Conservation (phyloP, 2,329 filamentous ascomycete species). For the Metarhizium sp. region DNA sequence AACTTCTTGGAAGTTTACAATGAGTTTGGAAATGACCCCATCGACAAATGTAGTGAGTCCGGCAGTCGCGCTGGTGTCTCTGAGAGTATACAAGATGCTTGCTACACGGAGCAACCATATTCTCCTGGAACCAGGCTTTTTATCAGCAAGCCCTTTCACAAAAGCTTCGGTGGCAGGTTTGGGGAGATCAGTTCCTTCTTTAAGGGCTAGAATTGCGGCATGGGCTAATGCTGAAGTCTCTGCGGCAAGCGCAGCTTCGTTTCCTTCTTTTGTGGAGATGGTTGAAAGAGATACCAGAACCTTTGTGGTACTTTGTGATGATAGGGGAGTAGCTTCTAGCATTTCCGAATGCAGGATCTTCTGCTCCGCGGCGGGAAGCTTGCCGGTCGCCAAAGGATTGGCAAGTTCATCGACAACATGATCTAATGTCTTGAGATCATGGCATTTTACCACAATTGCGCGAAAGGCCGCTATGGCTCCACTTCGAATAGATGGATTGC, state of each 20-base stretch:
- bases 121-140: constrained; percentile 67
- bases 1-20: constrained; percentile 70
- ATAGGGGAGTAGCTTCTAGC: constrained; percentile 55
- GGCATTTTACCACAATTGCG: constrained; percentile 53
- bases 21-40: constrained; percentile 41
- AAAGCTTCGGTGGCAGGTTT: constrained; percentile 62
- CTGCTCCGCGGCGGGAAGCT: constrained; percentile 77
- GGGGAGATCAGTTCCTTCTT: constrained; percentile 50
- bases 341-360: constrained; percentile 76
- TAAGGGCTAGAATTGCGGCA: constrained; percentile 53
- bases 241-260: constrained; percentile 69
- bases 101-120: constrained; percentile 72
- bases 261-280: constrained; percentile 74
- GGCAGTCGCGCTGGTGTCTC: constrained; percentile 36
- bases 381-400: constrained; percentile 69
- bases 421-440: constrained; percentile 47
- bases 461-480: constrained; percentile 70
- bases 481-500: constrained; percentile 66
- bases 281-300: constrained; percentile 57
- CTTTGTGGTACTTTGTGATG: constrained; percentile 52
- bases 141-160: constrained; percentile 75
- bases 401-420: constrained; percentile 72
- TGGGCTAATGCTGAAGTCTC: constrained; percentile 64
- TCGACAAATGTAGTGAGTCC: constrained; percentile 43
- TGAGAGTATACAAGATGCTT: constrained; percentile 53